Evolutionary conservation across 2,329 filamentous ascomycete species (phyloP).

Genomic region (Hirsutella thompsonii): DNA sequence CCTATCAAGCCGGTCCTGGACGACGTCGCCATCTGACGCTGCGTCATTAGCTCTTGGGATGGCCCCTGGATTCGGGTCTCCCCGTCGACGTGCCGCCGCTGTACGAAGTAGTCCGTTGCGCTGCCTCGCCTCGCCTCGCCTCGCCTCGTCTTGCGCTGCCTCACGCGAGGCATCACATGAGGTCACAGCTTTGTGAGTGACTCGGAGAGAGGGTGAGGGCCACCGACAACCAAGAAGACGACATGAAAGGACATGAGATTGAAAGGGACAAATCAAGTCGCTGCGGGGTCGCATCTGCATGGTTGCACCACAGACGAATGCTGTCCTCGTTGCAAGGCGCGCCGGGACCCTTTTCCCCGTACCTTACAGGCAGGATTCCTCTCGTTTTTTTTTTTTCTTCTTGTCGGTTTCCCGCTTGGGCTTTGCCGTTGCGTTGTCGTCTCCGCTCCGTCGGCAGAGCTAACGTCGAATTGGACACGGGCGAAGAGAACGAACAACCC

Average conservation of each 20-base stretch:
- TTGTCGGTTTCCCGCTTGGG: not conserved
- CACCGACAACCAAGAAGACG: not conserved
- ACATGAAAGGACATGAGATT: not conserved
- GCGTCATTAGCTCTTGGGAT: not conserved
- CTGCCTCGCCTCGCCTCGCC: not conserved
- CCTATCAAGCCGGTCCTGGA: not conserved
- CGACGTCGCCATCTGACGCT: not conserved
- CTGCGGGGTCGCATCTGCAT: conserved; percentile 7
- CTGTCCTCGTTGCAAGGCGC: not conserved
- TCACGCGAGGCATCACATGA: not conserved
- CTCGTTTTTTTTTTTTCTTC: not conserved
- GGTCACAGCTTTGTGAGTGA: no score
- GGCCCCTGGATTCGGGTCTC: not conserved
- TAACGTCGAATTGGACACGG: no score
- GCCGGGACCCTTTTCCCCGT: not conserved
- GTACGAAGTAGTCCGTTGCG: not conserved
- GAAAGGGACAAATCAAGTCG: not conserved
- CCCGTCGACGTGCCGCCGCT: not conserved
- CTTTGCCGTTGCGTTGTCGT: no score
- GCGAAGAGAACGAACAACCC: no score
- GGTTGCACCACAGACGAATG: conserved; percentile 8
- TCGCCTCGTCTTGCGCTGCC: not conserved
- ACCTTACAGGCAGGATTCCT: conserved; percentile 2
- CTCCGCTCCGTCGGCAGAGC: no score
- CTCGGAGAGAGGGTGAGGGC: not conserved